Evolutionary conservation across 129 eudicot genomes (phyloP).

Genomic region (Heracleum sosnowskyi): DNA sequence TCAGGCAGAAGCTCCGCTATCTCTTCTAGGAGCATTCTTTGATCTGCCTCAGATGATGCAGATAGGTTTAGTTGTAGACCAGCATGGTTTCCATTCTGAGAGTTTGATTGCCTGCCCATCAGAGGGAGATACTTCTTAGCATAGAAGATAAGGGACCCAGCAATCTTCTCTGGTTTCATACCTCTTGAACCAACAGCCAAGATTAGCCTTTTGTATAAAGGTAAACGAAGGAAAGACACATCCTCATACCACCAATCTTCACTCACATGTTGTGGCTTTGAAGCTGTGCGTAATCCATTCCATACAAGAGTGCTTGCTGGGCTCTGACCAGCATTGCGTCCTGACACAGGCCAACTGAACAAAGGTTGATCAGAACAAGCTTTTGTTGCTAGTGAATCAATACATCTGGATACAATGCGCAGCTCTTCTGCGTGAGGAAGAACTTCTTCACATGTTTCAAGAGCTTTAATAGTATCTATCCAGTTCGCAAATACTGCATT

Average conservation of each 20-base stretch:
- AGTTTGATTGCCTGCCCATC: conserved; percentile 38
- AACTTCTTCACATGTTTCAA: conserved; percentile 48
- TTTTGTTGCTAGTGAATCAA: conserved; percentile 47
- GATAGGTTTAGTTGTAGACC: neutral
- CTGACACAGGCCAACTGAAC: conserved; percentile 40
- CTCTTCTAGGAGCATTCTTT: conserved; percentile 54
- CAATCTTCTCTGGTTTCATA: conserved; percentile 46
- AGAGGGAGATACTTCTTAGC: conserved; percentile 58
- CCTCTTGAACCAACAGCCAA: conserved; percentile 39
- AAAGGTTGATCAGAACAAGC: conserved; percentile 49
- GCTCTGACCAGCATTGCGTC: conserved; percentile 22
- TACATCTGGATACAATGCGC: conserved; percentile 53
- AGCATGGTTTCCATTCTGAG: conserved; percentile 27
- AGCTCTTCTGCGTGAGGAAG: conserved; percentile 48
- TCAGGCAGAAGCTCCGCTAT: conserved; percentile 49
- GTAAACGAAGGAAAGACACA: conserved; percentile 43
- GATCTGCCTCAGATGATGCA: conserved; percentile 40
- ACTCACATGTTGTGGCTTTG: conserved; percentile 17
- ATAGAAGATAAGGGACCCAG: conserved; percentile 59
- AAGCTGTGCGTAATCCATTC: conserved; percentile 49
- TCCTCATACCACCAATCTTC: conserved; percentile 87
- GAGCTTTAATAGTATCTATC: conserved; percentile 55
- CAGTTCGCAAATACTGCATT: conserved; percentile 44
- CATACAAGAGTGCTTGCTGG: conserved; percentile 32
- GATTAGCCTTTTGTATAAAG: conserved; percentile 50